phyloP scores from a whole-genome alignment of 2,329 filamentous ascomycete genomes.

The Trichophyton benhamiae region DNA sequence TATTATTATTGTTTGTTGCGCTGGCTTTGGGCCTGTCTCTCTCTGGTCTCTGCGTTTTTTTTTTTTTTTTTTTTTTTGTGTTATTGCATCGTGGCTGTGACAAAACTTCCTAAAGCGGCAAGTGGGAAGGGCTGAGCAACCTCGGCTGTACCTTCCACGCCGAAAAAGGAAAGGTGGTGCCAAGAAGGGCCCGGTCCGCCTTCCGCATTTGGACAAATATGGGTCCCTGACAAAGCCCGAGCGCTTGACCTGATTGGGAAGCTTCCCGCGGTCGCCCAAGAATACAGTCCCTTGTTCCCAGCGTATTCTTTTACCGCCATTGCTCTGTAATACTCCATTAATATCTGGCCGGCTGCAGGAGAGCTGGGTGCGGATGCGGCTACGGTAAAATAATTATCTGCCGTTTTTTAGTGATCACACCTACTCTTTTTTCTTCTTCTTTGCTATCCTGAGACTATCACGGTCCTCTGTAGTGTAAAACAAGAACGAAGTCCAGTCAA shows the following conservation, averaged over 20 bases:
- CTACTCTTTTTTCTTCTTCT: too few species aligned
- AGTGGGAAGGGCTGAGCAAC: constrained; percentile 3
- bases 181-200: constrained; percentile 1
- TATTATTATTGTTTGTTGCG: not conserved
- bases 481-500: not conserved
- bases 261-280: not conserved
- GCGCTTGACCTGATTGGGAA: not conserved
- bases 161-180: not conserved
- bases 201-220: not conserved
- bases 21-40: not conserved
- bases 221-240: not conserved
- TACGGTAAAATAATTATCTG: too few species aligned
- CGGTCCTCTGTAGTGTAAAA: not conserved
- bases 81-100: not conserved
- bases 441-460: too few species aligned
- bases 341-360: too few species aligned
- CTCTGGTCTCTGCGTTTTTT: too few species aligned
- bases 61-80: not conserved
- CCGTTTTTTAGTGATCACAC: too few species aligned
- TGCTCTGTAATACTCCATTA: too few species aligned
- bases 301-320: too few species aligned
- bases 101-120: not conserved
- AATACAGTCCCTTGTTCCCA: too few species aligned
- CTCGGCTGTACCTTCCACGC: not conserved
- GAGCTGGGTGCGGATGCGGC: too few species aligned